These are phyloP conservation scores for Neopestalotiopsis sp. DNA, from an alignment of 2,329 filamentous ascomycete species.

Conservation along the genomic window DNA sequence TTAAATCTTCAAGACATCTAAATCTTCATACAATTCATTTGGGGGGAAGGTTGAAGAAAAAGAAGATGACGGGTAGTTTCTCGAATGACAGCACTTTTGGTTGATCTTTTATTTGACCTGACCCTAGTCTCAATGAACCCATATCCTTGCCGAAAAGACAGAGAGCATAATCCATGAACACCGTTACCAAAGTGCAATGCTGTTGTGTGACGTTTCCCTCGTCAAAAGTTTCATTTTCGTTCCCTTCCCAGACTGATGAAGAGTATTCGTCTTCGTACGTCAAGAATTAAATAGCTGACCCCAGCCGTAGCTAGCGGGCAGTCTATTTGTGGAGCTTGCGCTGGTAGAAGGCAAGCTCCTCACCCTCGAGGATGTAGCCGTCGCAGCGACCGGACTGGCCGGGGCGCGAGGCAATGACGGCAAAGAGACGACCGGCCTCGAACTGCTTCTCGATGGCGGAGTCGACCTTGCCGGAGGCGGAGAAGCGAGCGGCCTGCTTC, in stretches of 20 bases:
- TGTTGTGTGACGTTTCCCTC: conserved; percentile 20
- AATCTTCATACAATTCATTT: neutral
- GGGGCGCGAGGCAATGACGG: conserved; percentile 89
- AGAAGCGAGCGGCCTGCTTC: conserved; percentile 91
- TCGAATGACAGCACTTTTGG: conserved; percentile 26
- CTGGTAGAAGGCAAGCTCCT: conserved; percentile 99
- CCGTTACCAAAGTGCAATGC: conserved; percentile 36
- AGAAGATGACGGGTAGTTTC: conserved; percentile 3
- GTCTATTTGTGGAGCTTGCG: conserved; percentile 97
- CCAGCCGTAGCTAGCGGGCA: conserved; percentile 22
- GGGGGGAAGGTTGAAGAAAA: neutral
- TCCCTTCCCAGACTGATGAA: conserved; percentile 1
- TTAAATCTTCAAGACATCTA: neutral
- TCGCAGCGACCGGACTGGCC: conserved; percentile 97
- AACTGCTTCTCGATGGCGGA: conserved; percentile 94
- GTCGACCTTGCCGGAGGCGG: conserved; percentile 91
- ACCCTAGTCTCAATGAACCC: conserved; percentile 37
- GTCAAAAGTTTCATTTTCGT: conserved; percentile 23
- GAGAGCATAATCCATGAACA: conserved; percentile 41
- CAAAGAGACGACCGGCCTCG: conserved; percentile 97
- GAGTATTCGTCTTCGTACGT: neutral
- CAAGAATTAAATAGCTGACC: conserved; percentile 5
- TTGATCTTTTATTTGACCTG: conserved; percentile 40
- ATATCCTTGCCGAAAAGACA: conserved; percentile 36
- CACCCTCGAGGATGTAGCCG: conserved; percentile 98